Percentiles rank a stretch among this genome's conserved stretches.
phyloP scores from a whole-genome alignment of 2,329 filamentous ascomycete species.

The Aureobasidium musti region DNA sequence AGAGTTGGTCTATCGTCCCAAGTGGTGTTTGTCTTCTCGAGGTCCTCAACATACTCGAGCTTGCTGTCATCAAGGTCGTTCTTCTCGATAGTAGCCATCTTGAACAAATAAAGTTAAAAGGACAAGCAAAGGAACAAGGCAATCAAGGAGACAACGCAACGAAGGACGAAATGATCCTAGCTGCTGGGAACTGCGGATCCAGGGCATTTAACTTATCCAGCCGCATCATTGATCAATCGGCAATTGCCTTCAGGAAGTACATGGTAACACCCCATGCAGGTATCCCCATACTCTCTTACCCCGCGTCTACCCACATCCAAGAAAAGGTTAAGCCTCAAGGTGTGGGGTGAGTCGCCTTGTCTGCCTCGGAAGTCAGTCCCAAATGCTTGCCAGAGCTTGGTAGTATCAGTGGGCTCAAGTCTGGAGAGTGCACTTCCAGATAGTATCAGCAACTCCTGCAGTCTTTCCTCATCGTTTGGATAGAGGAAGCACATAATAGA shows the following conservation, averaged over 20 bases:
- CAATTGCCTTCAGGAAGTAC: constrained; percentile 8
- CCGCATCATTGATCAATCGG: neutral
- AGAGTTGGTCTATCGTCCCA: constrained; percentile 30
- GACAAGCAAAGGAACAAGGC: neutral
- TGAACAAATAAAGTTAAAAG: neutral
- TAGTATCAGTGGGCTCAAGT: neutral
- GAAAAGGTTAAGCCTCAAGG: neutral
- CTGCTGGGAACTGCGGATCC: neutral
- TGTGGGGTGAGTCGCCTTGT: constrained; percentile 17
- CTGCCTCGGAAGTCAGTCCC: neutral
- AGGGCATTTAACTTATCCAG: neutral
- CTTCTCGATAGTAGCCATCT: constrained; percentile 12
- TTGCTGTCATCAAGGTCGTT: constrained; percentile 3
- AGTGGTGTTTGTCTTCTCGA: constrained; percentile 32
- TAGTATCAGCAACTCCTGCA: neutral
- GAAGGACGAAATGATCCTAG: neutral
- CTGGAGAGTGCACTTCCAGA: neutral
- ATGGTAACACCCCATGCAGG: neutral
- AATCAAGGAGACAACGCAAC: neutral
- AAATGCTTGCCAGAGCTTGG: constrained; percentile 13
- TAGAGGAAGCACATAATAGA: neutral
- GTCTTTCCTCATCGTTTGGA: too few species aligned
- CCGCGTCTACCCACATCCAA: constrained; percentile 1
- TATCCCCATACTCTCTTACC: neutral
- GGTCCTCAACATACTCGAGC: constrained; percentile 28